These are phyloP conservation scores for Lathyrus oleraceus DNA, from an alignment of 306 rosid genomes.

Conservation along the genomic window DNA sequence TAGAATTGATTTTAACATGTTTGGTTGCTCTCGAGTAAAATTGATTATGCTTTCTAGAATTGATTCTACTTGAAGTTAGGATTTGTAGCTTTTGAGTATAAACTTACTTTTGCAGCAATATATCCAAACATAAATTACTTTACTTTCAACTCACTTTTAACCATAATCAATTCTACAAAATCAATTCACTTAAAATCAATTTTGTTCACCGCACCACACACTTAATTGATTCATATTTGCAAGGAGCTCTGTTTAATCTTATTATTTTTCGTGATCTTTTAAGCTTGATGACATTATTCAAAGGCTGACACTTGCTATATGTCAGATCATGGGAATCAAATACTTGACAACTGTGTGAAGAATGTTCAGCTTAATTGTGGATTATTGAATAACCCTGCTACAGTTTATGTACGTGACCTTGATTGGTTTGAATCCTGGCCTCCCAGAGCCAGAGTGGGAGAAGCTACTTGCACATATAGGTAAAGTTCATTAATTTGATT, in stretches of 20 bases:
- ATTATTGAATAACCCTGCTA: slow-evolving; percentile 48
- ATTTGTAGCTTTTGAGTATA: too few relatives aligned
- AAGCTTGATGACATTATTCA: slow-evolving; percentile 20
- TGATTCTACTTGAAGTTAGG: too few relatives aligned
- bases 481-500: slow-evolving; percentile 28
- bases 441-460: slow-evolving; percentile 52
- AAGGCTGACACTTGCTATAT: slow-evolving; percentile 25
- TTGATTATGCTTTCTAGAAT: too few relatives aligned
- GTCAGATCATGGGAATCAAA: slow-evolving; percentile 75
- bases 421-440: slow-evolving; percentile 90
- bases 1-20: too few relatives aligned
- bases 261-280: slow-evolving; percentile 5
- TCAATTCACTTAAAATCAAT: too few relatives aligned
- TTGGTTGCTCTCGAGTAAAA: too few relatives aligned
- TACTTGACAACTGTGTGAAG: slow-evolving; percentile 77
- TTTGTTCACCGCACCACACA: too few relatives aligned
- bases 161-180: too few relatives aligned
- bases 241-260: slow-evolving; percentile 2
- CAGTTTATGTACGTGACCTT: slow-evolving; percentile 66
- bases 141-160: too few relatives aligned
- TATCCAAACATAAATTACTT: too few relatives aligned
- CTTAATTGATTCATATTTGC: neutral
- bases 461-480: slow-evolving; percentile 50
- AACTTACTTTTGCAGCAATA: too few relatives aligned
- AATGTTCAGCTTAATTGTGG: slow-evolving; percentile 69